phyloP scores from a whole-genome alignment of 495 filamentous ascomycete species.

The Cercophora samala region DNA sequence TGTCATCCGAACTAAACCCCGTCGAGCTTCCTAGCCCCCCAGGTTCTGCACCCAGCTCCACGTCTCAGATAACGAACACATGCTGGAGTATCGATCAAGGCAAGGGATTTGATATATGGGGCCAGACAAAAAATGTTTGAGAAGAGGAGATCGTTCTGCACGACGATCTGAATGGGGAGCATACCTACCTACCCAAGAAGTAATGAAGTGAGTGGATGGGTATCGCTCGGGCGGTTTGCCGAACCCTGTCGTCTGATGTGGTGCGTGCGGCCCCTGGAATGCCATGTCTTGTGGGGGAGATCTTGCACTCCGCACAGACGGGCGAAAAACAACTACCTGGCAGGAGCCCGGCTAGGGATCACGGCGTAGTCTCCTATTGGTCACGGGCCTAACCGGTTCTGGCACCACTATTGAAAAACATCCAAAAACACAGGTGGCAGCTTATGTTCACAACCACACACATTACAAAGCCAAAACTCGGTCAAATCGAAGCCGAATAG shows the following conservation, averaged over 20 bases:
- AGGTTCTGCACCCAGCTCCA: background rate
- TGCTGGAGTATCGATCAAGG: background rate
- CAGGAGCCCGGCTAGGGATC: too few relatives aligned
- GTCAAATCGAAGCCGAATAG: too few relatives aligned
- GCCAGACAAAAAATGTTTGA: background rate
- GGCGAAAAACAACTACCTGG: background rate
- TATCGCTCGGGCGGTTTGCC: too few relatives aligned
- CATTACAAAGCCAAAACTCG: too few relatives aligned
- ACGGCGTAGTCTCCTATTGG: too few relatives aligned
- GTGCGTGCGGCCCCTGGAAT: slow-evolving; percentile 10
- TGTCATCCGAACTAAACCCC: background rate
- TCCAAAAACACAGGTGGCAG: too few relatives aligned
- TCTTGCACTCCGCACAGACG: background rate
- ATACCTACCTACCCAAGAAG: background rate
- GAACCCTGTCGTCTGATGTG: slow-evolving; percentile 4
- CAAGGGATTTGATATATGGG: background rate
- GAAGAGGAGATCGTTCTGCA: background rate
- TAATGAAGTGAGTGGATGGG: background rate
- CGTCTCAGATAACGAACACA: background rate
- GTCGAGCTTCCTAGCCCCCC: too few relatives aligned
- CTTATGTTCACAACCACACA: too few relatives aligned
- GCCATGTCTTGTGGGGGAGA: slow-evolving; percentile 5
- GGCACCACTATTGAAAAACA: too few relatives aligned
- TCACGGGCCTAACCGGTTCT: too few relatives aligned
- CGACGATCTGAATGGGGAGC: background rate